Percentiles rank a stretch among this genome's conserved stretches.
phyloP scores from a whole-genome alignment of 495 filamentous ascomycete species.

The Podospora fimiseda region DNA sequence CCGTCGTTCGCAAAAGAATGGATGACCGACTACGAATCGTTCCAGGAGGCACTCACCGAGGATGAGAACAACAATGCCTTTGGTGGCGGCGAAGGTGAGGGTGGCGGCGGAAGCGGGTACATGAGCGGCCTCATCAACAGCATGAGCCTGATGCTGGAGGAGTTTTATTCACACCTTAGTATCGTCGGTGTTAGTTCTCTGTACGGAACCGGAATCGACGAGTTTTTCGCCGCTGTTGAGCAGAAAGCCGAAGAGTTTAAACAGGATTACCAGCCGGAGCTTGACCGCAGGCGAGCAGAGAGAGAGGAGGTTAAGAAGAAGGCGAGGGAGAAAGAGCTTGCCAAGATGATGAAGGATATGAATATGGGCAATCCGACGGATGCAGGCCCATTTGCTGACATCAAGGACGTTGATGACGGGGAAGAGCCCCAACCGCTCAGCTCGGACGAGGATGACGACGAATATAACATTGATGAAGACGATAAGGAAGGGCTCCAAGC shows the following conservation, averaged over 20 bases:
- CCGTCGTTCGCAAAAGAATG: conserved; percentile 92
- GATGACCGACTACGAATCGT: conserved; percentile 98
- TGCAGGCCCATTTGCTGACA: conserved; percentile 26
- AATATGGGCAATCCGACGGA: conserved; percentile 47
- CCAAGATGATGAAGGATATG: conserved; percentile 94
- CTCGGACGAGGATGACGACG: conserved; percentile 39
- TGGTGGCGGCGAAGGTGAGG: conserved; percentile 63
- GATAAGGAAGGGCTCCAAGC: conserved; percentile 54
- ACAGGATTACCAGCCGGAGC: conserved; percentile 84
- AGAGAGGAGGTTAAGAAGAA: conserved; percentile 65
- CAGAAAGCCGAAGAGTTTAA: conserved; percentile 86
- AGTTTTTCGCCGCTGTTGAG: conserved; percentile 84
- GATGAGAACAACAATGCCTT: conserved; percentile 77
- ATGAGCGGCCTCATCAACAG: conserved; percentile 95
- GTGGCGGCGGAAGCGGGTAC: conserved; percentile 75
- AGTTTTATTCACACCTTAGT: conserved; percentile 90
- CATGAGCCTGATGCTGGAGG: conserved; percentile 96
- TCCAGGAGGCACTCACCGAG: conserved; percentile 73
- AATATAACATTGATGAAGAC: conserved; percentile 41
- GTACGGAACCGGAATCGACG: conserved; percentile 83
- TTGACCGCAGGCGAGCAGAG: conserved; percentile 70
- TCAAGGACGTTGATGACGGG: conserved; percentile 55
- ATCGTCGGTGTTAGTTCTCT: conserved; percentile 90
- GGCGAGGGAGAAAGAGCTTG: conserved; percentile 69
- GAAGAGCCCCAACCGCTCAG: conserved; percentile 39